Evolutionary conservation across 73 alveolate species (phyloP), one percentile per base, ranked within the genome.

Genomic region (Urostyla sp.): DNA sequence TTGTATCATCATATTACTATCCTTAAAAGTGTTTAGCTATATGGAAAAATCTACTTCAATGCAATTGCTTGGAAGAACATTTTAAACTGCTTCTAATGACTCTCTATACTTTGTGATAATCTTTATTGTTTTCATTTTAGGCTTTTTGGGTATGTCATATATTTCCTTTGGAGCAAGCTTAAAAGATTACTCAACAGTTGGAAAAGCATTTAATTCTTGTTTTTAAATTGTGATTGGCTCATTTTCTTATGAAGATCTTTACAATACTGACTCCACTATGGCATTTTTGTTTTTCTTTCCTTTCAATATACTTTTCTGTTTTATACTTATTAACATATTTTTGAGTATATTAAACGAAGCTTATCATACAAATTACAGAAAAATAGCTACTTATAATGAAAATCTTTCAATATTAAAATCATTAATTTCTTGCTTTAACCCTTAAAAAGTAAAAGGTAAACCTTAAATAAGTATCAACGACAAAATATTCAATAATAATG

Each of bases 191-290:
- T 28, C 61, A 0, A 34, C 89, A 7, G 44, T 90, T 45, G 89
- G 87, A 16, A 52, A 35, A 16, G 75, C 96, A 10, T 34, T 85
- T n/a, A 81, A 69, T 23, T 73, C 44, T 16, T 85, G 91, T 63
- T 90, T 90, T 51, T 81, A 85, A n/a, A 90, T 90, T 21, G 85
- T 84, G 24, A 82, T 90, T 21, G 96, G 96, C 26, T 89, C 75
- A 7, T 90, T 90, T 66, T 85, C 85, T 55, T 90, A 46, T 44
- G 37, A 63, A 11, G 82, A 53, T 8, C 73, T 90, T 20, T 34
- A 63, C 30, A 49, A 67, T 32, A 80, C 67, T 0, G 83, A 78
- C 61, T 43, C 50, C 1, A 38, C 80, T 1, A 90, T 90, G 91
- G 94, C 94, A 2, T 66, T 61, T 18, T 24, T 90, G 11, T 90